A percentile compares a stretch with the other conserved stretches of the same genome.
Evolutionary conservation across 305 asterid genomes (phyloP).

Genomic region (Solanum hybrid): DNA sequence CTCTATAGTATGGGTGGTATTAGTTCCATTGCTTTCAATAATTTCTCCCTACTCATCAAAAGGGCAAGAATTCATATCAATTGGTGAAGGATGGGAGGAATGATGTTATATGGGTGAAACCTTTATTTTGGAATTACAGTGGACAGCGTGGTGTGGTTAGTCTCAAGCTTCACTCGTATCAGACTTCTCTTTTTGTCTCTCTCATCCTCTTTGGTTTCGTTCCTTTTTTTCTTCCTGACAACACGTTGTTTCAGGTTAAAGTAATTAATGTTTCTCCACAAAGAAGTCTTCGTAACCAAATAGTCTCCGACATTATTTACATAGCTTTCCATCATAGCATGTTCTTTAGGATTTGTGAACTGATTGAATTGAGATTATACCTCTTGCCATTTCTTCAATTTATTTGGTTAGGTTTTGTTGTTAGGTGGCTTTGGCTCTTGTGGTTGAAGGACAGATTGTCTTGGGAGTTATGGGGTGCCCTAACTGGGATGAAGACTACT

Average conservation of each 20-base stretch:
- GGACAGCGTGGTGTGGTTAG: background rate
- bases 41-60: background rate
- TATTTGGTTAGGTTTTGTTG: conserved; percentile 8
- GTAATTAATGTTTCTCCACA: background rate
- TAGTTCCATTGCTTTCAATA: background rate
- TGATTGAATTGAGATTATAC: background rate
- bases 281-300: background rate
- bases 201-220: background rate
- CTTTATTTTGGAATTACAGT: background rate
- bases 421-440: conserved; percentile 89
- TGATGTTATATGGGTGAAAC: background rate
- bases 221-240: background rate
- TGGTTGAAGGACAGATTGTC: conserved; percentile 76
- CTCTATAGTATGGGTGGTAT: background rate
- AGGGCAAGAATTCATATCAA: background rate
- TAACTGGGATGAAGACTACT: conserved; percentile 51
- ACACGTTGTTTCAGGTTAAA: background rate
- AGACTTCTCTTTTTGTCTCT: background rate
- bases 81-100: background rate
- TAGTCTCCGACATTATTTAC: background rate
- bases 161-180: background rate
- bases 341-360: background rate
- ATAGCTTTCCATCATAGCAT: background rate
- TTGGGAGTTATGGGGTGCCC: conserved; percentile 98
- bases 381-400: background rate